These are phyloP conservation scores for Xerocomellus chrysenteron DNA, from an alignment of 768 basidiomycete species.

Conservation along the genomic window DNA sequence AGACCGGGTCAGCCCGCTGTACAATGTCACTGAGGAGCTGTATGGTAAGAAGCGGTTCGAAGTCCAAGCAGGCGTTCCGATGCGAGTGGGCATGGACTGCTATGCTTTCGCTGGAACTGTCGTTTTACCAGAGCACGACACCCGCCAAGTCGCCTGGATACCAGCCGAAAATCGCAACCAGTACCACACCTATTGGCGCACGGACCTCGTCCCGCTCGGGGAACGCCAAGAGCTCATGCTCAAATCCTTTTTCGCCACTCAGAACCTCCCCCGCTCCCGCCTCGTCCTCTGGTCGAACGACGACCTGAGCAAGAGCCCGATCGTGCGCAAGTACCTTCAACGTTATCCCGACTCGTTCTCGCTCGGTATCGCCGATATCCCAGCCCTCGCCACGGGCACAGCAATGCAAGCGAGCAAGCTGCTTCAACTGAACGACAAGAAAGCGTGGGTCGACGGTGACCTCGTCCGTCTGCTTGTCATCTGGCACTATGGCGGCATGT, in stretches of 20 bases:
- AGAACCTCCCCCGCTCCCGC: constrained; percentile 61
- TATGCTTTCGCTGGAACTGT: constrained; percentile 90
- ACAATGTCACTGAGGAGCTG: constrained; percentile 64
- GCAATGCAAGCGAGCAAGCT: constrained; percentile 63
- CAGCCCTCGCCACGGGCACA: constrained; percentile 69
- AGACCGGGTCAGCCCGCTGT: constrained; percentile 54
- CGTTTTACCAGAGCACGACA: constrained; percentile 25
- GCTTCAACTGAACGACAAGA: constrained; percentile 62
- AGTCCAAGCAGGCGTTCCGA: constrained; percentile 76
- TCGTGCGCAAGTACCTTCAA: constrained; percentile 58
- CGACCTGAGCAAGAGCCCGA: constrained; percentile 53
- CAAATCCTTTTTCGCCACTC: constrained; percentile 92
- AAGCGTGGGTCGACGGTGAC: constrained; percentile 96
- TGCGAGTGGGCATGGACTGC: constrained; percentile 84
- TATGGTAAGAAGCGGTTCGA: constrained; percentile 66
- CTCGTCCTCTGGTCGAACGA: constrained; percentile 94
- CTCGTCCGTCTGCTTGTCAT: constrained; percentile 82
- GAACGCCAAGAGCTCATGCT: constrained; percentile 86
- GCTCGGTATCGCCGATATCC: constrained; percentile 66
- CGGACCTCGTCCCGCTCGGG: constrained; percentile 77
- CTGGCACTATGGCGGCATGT: constrained; percentile 89
- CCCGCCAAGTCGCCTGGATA: constrained; percentile 14
- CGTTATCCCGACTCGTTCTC: constrained; percentile 71
- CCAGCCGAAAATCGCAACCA: constrained; percentile 50
- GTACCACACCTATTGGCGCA: constrained; percentile 94